Evolutionary conservation across 2,329 filamentous ascomycete species (phyloP), one percentile per base, ranked within the genome.

Genomic region (Raffaelea ambrosiae): DNA sequence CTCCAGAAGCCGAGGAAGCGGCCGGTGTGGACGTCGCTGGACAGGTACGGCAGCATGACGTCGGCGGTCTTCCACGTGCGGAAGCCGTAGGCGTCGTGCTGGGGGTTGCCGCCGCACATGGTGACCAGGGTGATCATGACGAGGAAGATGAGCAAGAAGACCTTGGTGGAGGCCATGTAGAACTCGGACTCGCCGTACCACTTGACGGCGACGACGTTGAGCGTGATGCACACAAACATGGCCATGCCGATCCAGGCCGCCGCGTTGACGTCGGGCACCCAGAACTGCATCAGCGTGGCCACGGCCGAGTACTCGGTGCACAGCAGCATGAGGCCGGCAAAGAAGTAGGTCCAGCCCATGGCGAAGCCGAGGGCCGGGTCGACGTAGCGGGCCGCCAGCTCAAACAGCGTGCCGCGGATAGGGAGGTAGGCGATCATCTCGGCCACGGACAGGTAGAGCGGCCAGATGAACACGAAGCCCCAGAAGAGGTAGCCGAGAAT

Each of bases 361-460:
- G 71, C 71, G 55, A 83, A 82, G 33, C 79, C 79, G 18, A 80
- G 66, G 11, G 80, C 71, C 16, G 83, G 79, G 59, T 84, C 81
- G 11, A 79, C 77, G 73, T 77, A 84, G 54, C 79, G 70, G 18
- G 79, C 78, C 9, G 78, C 79, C 57, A 83, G 70, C 53, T 80
- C 77, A 51, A 84, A 74, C 59, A 83, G 83, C 2, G 76, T 76
- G 53, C 79, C 79, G 35, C 71, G 73, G 43, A 84, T 71, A 35
- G 81, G 81, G 69, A 81, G 77, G 51, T 74, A 74, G 38, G 71
- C 70, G 29, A 68, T 73, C 80, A 84, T 84, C 61, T 84, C 81
- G 10, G 80, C 79, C 51, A 83, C 70, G 51, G 71, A 73, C 58
- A 82, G 83, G 69, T 82, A 83, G 58, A 83, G 75, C 42, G 79